Base-by-base conservation (phyloP, 352 stramenopile species). In the Phytophthora ramorum region DNA sequence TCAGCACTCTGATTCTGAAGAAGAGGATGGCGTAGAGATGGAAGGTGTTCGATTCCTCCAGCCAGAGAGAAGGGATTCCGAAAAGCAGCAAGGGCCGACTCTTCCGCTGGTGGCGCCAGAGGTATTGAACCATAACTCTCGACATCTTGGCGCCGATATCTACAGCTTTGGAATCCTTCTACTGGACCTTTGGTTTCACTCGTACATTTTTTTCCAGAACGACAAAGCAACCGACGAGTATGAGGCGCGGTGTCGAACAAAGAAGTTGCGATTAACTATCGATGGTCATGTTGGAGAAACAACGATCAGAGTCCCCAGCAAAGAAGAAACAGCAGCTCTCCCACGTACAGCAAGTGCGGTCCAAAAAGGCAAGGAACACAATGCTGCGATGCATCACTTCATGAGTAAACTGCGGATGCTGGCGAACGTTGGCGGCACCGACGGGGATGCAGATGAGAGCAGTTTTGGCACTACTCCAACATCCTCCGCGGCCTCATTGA, bases 91-190 rank as follows among this genome's bases (percentile, higher is more conserved):
- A 40, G 64, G 52, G 0, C 73, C 66, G n/a, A 64, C 63, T 32
- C 47, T 89, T 2, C 78, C 82, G 2, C 24, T 91, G 3, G 46
- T 87, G 12, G 72, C 80, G 0, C 79, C 80, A 1, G 83, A 90
- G 49, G 62, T 88, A 16, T 40, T 87, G 19, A 43, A 75, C 37
- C 60, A 79, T 35, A 66, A 68, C 16, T 62, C 74, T 9, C 58
- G 75, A 12, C 58, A 84, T 59, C 53, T 75, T 50, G 48, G 73
- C 28, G 71, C 71, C 2, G 83, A 90, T 38, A 85, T 90, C 34
- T 90, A 90, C 71, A 83, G 76, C 30, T 65, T 78, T 12, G 83
- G 80, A 8, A 75, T 91, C 10, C 49, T 91, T 30, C 66, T 90
- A 24, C 51, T 87, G 13, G 76, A 91, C 32, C 49, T 89, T 19